Evolutionary conservation across 805 yeast genomes (phyloP), one percentile per base, ranked within the genome.

Genomic region (Saitoella complicata): DNA sequence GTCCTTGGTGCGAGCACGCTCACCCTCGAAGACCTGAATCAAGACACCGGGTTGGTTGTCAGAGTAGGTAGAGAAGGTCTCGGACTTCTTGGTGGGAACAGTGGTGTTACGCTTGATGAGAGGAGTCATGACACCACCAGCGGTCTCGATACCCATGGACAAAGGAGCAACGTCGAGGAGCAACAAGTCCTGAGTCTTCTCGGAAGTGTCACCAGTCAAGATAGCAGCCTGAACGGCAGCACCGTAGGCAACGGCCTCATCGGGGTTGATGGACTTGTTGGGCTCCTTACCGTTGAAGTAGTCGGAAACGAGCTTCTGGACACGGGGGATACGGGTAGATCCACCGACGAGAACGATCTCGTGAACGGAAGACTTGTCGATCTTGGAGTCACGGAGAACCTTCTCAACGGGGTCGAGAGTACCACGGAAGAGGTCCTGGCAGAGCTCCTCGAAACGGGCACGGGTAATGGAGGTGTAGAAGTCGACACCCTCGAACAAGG

Each of bases 81-180:
- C 95, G 38, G 95, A 84, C 73, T 87, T 87, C 78, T 86, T 86
- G 67, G 95, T 83, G 69, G 97, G 97, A 57, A 87, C 85, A 51
- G 95, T 85, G 46, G 95, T 80, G 82, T 88, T 88, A 76, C 98
- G 82, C 72, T 95, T 95, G 61, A 88, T 87, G 70, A 87, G 78
- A 72, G 84, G 84, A 67, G 95, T 87, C 94, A 87, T 86, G 70
- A 86, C 87, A 78, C 96, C 96, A 75, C 97, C 96, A 60, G 95
- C 95, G 56, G 95, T 87, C 73, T 87, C 96, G 69, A 87, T 86
- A 78, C 97, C 97, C 58, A 86, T 67, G 45, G 96, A 87, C 64
- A 87, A 75, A 68, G 97, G 96, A 60, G 96, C 93, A 66, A 87
- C 96, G 76, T 87, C 97, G 64, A 88, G 76, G 62, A 87, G 75